Base-by-base conservation (phyloP, 176 grass and related monocot species). In the Raddia distichophylla region DNA sequence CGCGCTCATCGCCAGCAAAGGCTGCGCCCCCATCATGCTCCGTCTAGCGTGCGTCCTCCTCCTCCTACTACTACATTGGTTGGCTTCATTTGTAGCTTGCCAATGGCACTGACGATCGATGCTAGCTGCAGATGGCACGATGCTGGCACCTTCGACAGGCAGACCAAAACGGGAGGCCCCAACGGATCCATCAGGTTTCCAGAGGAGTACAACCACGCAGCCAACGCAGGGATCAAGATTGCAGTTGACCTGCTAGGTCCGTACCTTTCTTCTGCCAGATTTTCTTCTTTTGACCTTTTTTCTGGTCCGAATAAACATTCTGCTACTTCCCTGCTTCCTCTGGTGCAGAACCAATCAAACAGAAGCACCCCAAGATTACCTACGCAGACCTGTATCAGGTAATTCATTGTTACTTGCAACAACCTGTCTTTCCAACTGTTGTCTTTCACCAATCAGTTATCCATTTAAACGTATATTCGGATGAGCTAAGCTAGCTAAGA, bases 331-430 rank as follows among this genome's bases (percentile, higher is more conserved):
- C 11, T 64, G 45, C 19, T 71, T 54, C 2, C 52, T 53, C 6
- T 63, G 34, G 4, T 35, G 51, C 87, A 95, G 93, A 90, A 66
- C 93, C 93, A 17, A 64, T 95, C 5, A 95, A 92, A 35, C 73
- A 69, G 20, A 95, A 86, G 72, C 87, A 86, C 76, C 84, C 93
- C 10, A 88, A 92, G 76, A 82, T 95, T 51, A 83, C 93, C 18
- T 90, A 90, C 52, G 93, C 93, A 8, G 93, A 95, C 78, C 84
- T 95, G 47, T 95, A 95, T 68, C 91, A 93, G 91, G 87, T 93
- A 48, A 45, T 62, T 34, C 10, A 3, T 40, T 40, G 37, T 40
- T 40, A 40, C 37, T 40, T 40, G 4, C 37, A 40, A 40, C 37
- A 40, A 40, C 37, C 37, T 40, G 37, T 40, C 37, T 40, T 50